phyloP scores from a whole-genome alignment of 257 asterid genomes.

The Solanum dulcamara region DNA sequence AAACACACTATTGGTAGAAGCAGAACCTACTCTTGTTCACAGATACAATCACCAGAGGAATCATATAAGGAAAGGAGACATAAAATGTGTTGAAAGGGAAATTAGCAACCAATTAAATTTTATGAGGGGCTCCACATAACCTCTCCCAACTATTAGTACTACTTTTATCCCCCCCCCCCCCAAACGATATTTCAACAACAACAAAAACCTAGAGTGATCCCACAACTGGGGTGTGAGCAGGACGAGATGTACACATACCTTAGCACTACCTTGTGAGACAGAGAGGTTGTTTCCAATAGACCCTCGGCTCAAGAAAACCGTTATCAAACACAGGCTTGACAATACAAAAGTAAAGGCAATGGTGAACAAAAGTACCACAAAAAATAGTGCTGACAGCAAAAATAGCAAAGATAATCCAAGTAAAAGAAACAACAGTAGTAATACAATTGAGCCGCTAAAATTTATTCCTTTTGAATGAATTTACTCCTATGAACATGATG shows the following conservation, averaged over 20 bases:
- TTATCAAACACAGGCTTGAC: neutral
- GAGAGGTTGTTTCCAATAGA: neutral
- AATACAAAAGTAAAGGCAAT: neutral
- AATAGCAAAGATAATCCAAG: neutral
- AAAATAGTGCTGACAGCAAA: neutral
- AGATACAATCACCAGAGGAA: neutral
- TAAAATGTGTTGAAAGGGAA: neutral
- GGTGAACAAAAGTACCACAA: neutral
- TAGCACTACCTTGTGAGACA: neutral
- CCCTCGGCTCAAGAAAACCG: neutral
- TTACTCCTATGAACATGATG: neutral
- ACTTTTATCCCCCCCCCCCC: neutral
- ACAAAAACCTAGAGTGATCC: neutral
- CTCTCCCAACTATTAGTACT: neutral
- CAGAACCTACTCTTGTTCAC: neutral
- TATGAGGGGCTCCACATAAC: neutral
- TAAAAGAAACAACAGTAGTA: neutral
- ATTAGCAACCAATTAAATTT: neutral
- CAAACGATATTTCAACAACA: neutral
- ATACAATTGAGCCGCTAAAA: neutral
- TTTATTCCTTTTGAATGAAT: neutral
- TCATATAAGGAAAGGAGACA: neutral
- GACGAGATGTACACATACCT: neutral
- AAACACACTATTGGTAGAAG: neutral
- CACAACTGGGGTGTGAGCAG: neutral